Conservation (phyloP, 2,329 filamentous ascomycete genomes). For the Pseudocercospora musae region DNA sequence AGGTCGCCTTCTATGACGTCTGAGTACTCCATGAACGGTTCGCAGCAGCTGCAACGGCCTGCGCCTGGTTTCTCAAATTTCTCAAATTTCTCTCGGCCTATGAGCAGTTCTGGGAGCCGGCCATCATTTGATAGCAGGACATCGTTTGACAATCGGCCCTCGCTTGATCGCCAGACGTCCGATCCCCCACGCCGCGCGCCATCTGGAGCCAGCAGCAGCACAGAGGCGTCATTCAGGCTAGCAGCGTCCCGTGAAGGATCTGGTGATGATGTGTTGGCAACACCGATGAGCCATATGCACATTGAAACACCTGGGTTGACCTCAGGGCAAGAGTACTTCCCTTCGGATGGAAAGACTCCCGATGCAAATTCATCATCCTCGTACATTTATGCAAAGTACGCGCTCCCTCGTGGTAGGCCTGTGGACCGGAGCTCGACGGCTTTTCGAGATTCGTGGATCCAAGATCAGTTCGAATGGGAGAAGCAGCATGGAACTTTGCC, state of each 20-base stretch:
- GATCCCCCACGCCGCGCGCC: constrained; percentile 9
- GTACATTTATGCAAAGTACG: constrained; percentile 83
- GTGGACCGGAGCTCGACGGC: constrained; percentile 66
- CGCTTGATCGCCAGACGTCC: constrained; percentile 24
- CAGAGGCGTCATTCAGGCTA: constrained; percentile 23
- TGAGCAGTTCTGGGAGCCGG: constrained; percentile 62
- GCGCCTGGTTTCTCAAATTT: constrained; percentile 63
- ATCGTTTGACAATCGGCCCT: constrained; percentile 37
- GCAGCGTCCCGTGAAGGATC: constrained; percentile 40
- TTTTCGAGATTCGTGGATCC: constrained; percentile 50
- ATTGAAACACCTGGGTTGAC: background rate
- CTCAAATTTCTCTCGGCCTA: constrained; percentile 62
- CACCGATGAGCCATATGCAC: background rate
- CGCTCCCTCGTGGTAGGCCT: constrained; percentile 75
- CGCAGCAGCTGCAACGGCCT: constrained; percentile 23
- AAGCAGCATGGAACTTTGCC: constrained; percentile 20
- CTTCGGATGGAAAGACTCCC: constrained; percentile 9
- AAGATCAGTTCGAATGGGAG: constrained; percentile 61
- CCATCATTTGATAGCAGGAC: constrained; percentile 38
- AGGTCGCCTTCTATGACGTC: constrained; percentile 84
- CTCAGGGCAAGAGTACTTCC: background rate
- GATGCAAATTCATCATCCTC: constrained; percentile 51
- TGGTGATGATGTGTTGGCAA: constrained; percentile 28
- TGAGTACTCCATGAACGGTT: constrained; percentile 65
- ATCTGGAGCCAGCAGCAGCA: constrained; percentile 29